Evolutionary conservation across 2,329 filamentous ascomycete genomes (phyloP).

Genomic region (Trichoderma simmonsii): DNA sequence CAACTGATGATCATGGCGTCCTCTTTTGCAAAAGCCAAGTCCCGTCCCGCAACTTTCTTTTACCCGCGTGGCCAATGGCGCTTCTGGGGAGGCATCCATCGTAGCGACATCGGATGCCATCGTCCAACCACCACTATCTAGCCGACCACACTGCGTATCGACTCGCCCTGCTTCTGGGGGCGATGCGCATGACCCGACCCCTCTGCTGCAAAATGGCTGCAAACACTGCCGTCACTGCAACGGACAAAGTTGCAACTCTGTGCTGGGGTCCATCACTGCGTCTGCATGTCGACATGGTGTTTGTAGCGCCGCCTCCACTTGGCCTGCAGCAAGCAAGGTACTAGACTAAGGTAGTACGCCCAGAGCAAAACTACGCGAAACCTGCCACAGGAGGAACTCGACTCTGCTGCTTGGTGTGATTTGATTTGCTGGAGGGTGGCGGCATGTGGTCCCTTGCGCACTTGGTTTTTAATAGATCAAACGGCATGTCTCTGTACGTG

Average conservation of each 20-base stretch:
- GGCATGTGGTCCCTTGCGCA: conserved; percentile 5
- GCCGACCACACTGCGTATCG: background rate
- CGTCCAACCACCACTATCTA: conserved; percentile 2
- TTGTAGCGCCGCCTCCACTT: conserved; percentile 10
- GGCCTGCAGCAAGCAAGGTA: conserved; percentile 18
- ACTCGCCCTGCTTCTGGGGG: conserved; percentile 14
- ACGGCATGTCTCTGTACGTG: background rate
- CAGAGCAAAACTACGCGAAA: background rate
- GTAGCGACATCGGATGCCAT: conserved; percentile 14
- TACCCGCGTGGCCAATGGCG: conserved; percentile 12
- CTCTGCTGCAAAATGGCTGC: background rate
- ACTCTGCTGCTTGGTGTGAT: background rate
- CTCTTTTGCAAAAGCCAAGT: conserved; percentile 6
- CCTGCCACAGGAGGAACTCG: background rate
- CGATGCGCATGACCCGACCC: conserved; percentile 8
- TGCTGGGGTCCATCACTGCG: background rate
- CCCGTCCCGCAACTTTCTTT: conserved; percentile 16
- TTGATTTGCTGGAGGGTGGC: conserved; percentile 3
- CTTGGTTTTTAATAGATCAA: background rate
- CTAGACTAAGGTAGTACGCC: background rate
- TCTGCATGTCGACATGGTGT: background rate
- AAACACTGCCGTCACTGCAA: background rate
- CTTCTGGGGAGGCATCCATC: background rate
- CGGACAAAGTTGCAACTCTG: background rate
- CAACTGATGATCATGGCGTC: conserved; percentile 9